Percentiles rank a stretch among this genome's conserved stretches.
Conservation (phyloP, 2,329 filamentous ascomycete species). For the Diplodia scrobiculata region DNA sequence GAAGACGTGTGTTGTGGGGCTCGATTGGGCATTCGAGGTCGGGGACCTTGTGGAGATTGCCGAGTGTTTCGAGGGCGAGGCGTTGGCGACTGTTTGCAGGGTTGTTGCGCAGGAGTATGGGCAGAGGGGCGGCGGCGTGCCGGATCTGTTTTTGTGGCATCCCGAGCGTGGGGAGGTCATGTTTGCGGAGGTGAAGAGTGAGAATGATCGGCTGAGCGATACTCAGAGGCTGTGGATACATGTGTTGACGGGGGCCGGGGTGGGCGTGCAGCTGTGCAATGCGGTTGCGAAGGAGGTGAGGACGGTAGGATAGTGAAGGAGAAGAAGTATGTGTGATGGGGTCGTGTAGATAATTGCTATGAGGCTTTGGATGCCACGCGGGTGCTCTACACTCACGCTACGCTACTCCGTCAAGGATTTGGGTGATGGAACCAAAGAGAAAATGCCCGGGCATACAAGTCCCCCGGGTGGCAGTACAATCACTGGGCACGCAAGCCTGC, state of each 20-base stretch:
- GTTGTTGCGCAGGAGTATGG: slow-evolving; percentile 95
- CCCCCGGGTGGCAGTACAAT: not conserved
- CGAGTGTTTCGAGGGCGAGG: slow-evolving; percentile 74
- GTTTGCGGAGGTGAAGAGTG: slow-evolving; percentile 64
- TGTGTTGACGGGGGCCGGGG: slow-evolving; percentile 80
- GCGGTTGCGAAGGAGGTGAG: slow-evolving; percentile 61
- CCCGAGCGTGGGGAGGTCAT: slow-evolving; percentile 57
- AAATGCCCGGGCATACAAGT: too few relatives aligned
- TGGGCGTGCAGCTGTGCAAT: slow-evolving; percentile 79
- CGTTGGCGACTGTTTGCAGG: slow-evolving; percentile 81
- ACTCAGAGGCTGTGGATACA: slow-evolving; percentile 97
- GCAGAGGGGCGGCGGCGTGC: slow-evolving; percentile 81
- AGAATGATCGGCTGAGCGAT: slow-evolving; percentile 91
- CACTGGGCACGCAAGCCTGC: not conserved
- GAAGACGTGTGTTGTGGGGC: slow-evolving; percentile 82
- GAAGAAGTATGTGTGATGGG: too few relatives aligned
- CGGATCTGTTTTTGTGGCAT: slow-evolving; percentile 90
- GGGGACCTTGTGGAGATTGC: slow-evolving; percentile 79
- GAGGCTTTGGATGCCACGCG: too few relatives aligned
- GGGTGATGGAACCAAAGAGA: not conserved
- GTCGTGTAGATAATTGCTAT: too few relatives aligned
- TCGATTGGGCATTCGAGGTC: slow-evolving; percentile 86
- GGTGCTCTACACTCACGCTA: too few relatives aligned
- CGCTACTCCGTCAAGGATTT: not conserved
- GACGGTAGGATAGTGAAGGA: not conserved